Conservation (phyloP, 257 asterid species). For the Solanum chaucha region DNA sequence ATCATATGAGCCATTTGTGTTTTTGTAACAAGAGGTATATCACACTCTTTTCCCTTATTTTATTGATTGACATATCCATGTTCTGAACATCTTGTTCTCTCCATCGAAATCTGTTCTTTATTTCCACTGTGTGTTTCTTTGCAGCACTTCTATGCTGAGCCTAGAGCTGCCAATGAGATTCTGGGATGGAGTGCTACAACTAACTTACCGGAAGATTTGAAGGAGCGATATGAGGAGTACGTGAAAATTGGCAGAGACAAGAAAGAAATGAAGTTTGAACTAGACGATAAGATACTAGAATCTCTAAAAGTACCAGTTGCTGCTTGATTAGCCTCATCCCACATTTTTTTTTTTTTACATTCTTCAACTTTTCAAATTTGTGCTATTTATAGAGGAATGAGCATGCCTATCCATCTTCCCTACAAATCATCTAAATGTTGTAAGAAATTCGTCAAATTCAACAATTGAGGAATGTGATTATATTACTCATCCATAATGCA, state of each 20-base stretch:
- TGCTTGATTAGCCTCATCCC: conserved; percentile 23
- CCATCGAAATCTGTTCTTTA: background rate
- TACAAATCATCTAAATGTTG: background rate
- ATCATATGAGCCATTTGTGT: background rate
- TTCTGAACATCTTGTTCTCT: background rate
- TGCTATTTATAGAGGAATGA: background rate
- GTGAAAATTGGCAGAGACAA: conserved; percentile 92
- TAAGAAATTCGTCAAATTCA: background rate
- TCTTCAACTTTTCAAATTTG: background rate
- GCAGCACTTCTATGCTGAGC: conserved; percentile 95
- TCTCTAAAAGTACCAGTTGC: conserved; percentile 69
- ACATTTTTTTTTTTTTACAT: background rate
- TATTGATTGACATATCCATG: background rate
- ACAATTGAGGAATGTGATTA: background rate
- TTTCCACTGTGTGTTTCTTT: background rate
- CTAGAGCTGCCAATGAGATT: conserved; percentile 85
- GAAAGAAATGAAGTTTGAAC: conserved; percentile 60
- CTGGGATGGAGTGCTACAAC: conserved; percentile 81
- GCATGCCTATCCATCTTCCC: background rate
- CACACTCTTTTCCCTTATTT: background rate
- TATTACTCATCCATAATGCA: background rate
- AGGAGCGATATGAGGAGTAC: conserved; percentile 75
- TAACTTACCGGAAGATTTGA: conserved; percentile 66
- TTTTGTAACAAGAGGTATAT: background rate
- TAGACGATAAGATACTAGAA: conserved; percentile 88